These are phyloP conservation scores for Scheffersomyces stambukii DNA, from an alignment of 1,139 yeast species.

Conservation along the genomic window DNA sequence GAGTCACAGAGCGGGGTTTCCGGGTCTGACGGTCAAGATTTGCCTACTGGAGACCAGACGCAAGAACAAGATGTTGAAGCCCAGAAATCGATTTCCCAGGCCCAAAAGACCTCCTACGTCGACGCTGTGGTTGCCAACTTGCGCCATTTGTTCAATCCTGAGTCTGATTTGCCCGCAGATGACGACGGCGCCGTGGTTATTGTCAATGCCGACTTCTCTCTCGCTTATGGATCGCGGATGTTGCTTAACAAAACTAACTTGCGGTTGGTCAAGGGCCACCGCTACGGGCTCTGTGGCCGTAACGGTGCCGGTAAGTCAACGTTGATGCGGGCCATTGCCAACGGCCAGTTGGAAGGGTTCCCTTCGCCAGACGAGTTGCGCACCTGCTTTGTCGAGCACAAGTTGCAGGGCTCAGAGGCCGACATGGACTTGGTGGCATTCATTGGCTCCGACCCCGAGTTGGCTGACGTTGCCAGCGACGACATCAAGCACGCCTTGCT, in stretches of 20 bases:
- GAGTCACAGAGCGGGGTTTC: too few relatives aligned
- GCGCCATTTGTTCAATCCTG: constrained; percentile 65
- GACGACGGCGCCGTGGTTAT: constrained; percentile 71
- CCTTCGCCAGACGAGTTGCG: constrained; percentile 84
- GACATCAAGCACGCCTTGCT: constrained; percentile 74
- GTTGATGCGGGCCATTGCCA: constrained; percentile 93
- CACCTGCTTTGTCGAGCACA: constrained; percentile 97
- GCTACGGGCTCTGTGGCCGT: constrained; percentile 97
- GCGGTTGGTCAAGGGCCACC: constrained; percentile 86
- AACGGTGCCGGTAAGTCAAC: constrained; percentile 99
- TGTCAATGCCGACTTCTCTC: constrained; percentile 90
- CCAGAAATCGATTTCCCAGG: not conserved
- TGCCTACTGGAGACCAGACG: too few relatives aligned
- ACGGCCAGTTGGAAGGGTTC: constrained; percentile 97
- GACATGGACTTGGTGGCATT: constrained; percentile 84
- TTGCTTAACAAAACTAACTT: constrained; percentile 85
- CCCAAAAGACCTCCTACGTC: constrained; percentile 27
- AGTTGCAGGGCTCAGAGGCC: constrained; percentile 92
- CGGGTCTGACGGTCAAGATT: constrained; percentile 29
- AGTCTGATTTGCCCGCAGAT: constrained; percentile 57
- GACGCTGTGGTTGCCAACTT: constrained; percentile 48
- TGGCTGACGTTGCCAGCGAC: constrained; percentile 54
- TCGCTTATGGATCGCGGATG: constrained; percentile 98
- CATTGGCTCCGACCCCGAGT: constrained; percentile 88
- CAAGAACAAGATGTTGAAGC: not conserved